Evolutionary conservation across 2,329 filamentous ascomycete species (phyloP).

Genomic region (Diaporthe ilicicola): DNA sequence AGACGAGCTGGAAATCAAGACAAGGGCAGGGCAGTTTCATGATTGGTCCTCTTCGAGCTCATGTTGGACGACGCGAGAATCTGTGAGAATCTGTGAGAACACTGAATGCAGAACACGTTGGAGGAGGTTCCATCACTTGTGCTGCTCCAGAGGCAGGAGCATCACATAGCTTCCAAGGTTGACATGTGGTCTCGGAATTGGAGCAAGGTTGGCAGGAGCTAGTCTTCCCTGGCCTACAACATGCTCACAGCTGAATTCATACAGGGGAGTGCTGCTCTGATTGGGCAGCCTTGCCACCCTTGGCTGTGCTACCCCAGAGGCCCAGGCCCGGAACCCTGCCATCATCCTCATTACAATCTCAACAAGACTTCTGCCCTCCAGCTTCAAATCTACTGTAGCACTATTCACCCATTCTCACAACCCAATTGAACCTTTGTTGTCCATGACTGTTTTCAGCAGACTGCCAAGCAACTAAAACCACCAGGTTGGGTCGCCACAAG

Average conservation of each 20-base stretch:
- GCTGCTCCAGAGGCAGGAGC: background rate
- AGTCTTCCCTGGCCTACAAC: background rate
- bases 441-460: background rate
- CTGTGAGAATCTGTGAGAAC: too few relatives aligned
- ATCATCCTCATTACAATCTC: constrained; percentile 1
- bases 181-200: background rate
- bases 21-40: background rate
- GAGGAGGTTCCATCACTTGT: background rate
- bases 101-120: background rate
- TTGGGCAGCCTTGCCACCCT: constrained; percentile 9
- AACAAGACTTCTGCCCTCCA: background rate
- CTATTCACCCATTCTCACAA: background rate
- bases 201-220: constrained; percentile 12
- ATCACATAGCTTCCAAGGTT: background rate
- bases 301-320: background rate
- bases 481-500: background rate
- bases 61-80: background rate
- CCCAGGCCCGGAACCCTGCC: constrained; percentile 6
- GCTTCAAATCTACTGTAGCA: background rate
- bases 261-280: background rate
- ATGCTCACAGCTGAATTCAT: background rate
- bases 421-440: background rate
- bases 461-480: background rate
- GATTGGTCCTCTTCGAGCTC: background rate
- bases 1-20: background rate